Evolutionary conservation across 78 protist genomes (phyloP), one percentile per base, ranked within the genome.

Genomic region (Dictyostelium purpureum): DNA sequence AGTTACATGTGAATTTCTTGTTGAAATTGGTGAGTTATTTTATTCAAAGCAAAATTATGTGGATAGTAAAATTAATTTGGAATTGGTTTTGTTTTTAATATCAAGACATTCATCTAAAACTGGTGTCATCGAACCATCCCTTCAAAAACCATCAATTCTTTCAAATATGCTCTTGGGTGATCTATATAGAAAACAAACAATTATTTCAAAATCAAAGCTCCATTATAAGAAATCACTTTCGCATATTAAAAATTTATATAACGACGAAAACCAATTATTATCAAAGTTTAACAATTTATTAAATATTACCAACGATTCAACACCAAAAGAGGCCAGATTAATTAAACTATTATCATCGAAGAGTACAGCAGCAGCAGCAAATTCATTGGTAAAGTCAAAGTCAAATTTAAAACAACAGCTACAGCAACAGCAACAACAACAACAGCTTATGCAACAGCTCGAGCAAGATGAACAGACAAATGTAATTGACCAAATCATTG

Each of bases 151-250:
- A 69, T 24, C 59, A 19, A 35, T 75, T 33, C n/a, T 85, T 24
- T 77, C 92, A 18, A 85, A 73, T 45, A 85, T 85, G 92, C 14
- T 85, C 16, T 28, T 85, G 3, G 92, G 92, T 61, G 92, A 85
- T 85, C 26, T 85, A 16, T 75, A 73, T 35, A 24, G 92, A 35
- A 77, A 77, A 43, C 92, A 85, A 38, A 26, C 18, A 21, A 6
- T 85, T 18, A 56, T 74, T 35, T 40, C 80, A 28, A 28, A 85
- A 11, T 51, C 92, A 6, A 21, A 14, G 0, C 33, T 59, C 3
- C 51, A 71, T 6, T 85, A 85, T 45, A 42, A 42, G 1, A 38
- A 40, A 18, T 73, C 75, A 0, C 14, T 85, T 14, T 35, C 61
- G 24, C 35, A 61, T 7, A 63, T 82, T 26, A 49, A 82, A 21